Evolutionary conservation across 108 stramenopile species (phyloP), one percentile per base, ranked within the genome.

Genomic region (Cyclotella cryptica): DNA sequence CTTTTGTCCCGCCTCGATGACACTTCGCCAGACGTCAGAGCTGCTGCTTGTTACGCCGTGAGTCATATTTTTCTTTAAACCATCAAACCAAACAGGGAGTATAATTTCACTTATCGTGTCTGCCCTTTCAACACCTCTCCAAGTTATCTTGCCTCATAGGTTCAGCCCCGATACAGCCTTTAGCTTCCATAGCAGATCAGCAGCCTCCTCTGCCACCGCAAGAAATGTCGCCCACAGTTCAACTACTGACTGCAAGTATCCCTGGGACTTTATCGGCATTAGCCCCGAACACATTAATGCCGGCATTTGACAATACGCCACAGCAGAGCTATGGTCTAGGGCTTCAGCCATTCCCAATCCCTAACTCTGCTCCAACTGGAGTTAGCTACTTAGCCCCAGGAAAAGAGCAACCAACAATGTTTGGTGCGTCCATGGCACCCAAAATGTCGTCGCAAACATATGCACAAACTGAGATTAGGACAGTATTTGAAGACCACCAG

Each of bases 1-100:
- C 78, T 96, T 7, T 71, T 94, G 39, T 66, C 81, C 9, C 75
- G 89, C 21, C 69, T 93, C 21, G 52, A 80, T n/a, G 92, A 95
- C 63, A 65, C 71, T 43, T 71, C 88, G 55, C 67, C 89, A 18
- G 86, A 87, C 68, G 96, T 97, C 19, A 72, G 98, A 47, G 90
- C 96, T 19, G 90, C 93, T 14, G 92, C 93, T 55, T 90, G 90
- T 22, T 97, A 94, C 81, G 96, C 98, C 41, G 72, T 97, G 27
- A 90, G 89, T n/a, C 28, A 58, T 27, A 58, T 35, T 35, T 35
- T 35, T n/a, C n/a, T 35, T 35, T 2, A 35, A 35, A 35, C 4
- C 35, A 35, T 35, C 35, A 6, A 21, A 57, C 44, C 30, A 63
- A 61, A 66, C 64, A 49, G 47, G 21, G 39, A 44, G 15, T 12